phyloP scores from a whole-genome alignment of 2,329 filamentous ascomycete species.

The Colletotrichum truncatum region DNA sequence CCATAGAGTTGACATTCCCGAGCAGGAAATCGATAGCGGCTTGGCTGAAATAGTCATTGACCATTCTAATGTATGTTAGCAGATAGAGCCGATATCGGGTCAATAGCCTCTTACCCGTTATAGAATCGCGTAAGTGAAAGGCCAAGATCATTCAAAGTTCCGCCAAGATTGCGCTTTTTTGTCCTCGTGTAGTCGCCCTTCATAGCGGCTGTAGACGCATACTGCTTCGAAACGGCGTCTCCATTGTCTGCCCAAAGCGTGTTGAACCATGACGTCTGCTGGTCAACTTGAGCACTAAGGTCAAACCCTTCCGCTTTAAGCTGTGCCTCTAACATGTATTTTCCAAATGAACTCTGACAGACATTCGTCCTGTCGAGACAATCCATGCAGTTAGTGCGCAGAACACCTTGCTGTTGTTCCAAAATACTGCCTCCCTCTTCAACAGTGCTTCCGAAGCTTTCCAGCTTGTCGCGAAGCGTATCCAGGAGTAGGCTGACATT shows the following conservation, averaged over 20 bases:
- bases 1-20: constrained; percentile 83
- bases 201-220: constrained; percentile 92
- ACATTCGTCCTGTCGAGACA: constrained; percentile 97
- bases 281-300: constrained; percentile 78
- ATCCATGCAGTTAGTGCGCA: constrained; percentile 99
- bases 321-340: constrained; percentile 82
- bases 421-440: constrained; percentile 53
- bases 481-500: constrained; percentile 86
- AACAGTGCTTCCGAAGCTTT: constrained; percentile 77
- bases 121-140: constrained; percentile 83
- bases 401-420: constrained; percentile 73
- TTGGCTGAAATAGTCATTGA: constrained; percentile 97
- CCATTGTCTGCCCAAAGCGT: constrained; percentile 97
- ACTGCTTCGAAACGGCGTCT: constrained; percentile 94
- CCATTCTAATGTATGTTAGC: constrained; percentile 71
- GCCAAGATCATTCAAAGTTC: constrained; percentile 90
- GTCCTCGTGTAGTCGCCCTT: constrained; percentile 98
- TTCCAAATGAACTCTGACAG: constrained; percentile 89
- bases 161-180: constrained; percentile 87
- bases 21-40: constrained; percentile 94
- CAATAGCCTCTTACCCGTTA: constrained; percentile 62
- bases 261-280: constrained; percentile 92
- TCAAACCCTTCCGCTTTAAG: constrained; percentile 79
- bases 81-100: not conserved
- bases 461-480: constrained; percentile 72